Conservation (phyloP, 2,329 filamentous ascomycete species). For the Hypoxylon sp. region DNA sequence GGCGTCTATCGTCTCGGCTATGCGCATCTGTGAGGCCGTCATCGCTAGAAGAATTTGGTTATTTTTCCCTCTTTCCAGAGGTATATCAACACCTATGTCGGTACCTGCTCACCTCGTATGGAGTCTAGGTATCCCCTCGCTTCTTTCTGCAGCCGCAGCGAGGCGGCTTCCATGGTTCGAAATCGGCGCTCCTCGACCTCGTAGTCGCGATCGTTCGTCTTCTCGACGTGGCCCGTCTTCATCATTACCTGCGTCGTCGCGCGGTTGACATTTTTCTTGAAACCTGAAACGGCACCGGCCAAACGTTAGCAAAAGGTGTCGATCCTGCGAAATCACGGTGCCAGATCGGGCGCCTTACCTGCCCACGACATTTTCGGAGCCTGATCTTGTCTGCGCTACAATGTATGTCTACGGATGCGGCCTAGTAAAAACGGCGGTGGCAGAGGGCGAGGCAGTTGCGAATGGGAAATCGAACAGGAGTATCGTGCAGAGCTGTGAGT, state of each 20-base stretch:
- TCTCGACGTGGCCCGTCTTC: constrained; percentile 99
- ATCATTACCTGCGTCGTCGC: constrained; percentile 99
- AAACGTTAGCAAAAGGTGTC: constrained; percentile 26
- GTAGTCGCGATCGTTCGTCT: constrained; percentile 98
- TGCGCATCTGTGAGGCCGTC: constrained; percentile 99
- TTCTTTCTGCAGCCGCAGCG: constrained; percentile 92
- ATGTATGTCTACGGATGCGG: neutral
- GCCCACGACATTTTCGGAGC: constrained; percentile 72
- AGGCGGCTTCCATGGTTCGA: constrained; percentile 95
- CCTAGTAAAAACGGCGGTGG: neutral
- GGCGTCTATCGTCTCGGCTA: constrained; percentile 98
- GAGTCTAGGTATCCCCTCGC: constrained; percentile 98
- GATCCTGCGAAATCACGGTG: neutral
- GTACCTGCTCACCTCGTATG: constrained; percentile 71
- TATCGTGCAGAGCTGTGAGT: neutral
- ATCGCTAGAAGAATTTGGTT: constrained; percentile 68
- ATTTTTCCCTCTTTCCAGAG: constrained; percentile 4
- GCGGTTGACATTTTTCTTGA: constrained; percentile 97
- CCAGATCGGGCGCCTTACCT: constrained; percentile 54
- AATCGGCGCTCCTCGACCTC: constrained; percentile 97
- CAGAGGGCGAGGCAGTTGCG: neutral
- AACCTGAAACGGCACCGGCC: constrained; percentile 58
- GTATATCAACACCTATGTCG: neutral
- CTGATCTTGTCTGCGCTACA: constrained; percentile 13
- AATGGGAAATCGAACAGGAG: neutral